Conservation (phyloP, 2,329 filamentous ascomycete genomes). For the Fusarium coicis region DNA sequence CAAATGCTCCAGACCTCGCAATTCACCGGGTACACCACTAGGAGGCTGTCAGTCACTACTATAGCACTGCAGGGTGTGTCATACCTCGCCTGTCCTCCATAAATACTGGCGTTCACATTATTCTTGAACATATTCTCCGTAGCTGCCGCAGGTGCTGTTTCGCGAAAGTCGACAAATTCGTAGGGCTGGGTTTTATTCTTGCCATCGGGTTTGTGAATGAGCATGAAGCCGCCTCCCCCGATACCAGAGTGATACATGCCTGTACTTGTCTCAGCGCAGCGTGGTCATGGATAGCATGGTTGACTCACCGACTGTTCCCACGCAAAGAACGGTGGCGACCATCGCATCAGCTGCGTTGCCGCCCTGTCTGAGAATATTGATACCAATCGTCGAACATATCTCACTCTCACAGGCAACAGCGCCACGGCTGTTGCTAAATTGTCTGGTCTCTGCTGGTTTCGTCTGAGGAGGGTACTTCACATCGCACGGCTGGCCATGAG, state of each 20-base stretch:
- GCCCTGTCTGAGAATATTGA: conserved; percentile 64
- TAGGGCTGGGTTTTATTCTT: conserved; percentile 56
- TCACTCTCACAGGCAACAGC: conserved; percentile 71
- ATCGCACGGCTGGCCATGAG: conserved; percentile 8
- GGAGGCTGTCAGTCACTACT: no score
- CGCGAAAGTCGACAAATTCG: conserved; percentile 86
- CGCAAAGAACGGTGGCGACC: conserved; percentile 71
- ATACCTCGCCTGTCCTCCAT: conserved; percentile 68
- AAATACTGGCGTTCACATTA: conserved; percentile 70
- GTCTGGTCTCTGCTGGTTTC: neutral
- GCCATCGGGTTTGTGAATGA: conserved; percentile 73
- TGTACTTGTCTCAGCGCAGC: neutral
- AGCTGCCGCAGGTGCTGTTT: conserved; percentile 82
- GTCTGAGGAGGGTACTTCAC: conserved; percentile 20
- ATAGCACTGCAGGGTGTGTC: no score
- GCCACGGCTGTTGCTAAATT: conserved; percentile 52
- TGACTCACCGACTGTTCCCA: conserved; percentile 63
- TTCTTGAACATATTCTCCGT: conserved; percentile 84
- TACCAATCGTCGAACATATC: conserved; percentile 69
- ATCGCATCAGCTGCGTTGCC: conserved; percentile 76
- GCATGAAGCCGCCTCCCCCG: conserved; percentile 82
- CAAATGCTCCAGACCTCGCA: conserved; percentile 78
- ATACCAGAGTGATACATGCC: conserved; percentile 76
- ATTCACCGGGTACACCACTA: conserved; percentile 72
- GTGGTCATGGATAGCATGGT: accelerated